A percentile compares a stretch with the other conserved stretches of the same genome.
These are phyloP conservation scores for Infundibulicybe gibba DNA, from an alignment of 768 basidiomycete species.

Conservation along the genomic window DNA sequence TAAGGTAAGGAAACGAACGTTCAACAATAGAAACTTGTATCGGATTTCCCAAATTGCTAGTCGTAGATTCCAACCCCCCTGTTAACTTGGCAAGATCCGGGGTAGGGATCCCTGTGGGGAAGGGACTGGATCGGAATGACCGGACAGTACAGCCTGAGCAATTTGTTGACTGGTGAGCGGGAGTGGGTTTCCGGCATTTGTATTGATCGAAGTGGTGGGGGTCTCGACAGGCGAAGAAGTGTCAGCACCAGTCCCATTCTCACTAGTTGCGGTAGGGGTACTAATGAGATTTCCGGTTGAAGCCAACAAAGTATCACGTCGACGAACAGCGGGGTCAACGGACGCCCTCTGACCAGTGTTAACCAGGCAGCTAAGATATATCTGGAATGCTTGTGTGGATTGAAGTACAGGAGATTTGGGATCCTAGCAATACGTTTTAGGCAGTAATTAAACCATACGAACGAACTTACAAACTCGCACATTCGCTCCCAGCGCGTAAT, in stretches of 20 bases:
- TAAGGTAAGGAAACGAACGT: constrained; percentile 43
- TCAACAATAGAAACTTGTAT: constrained; percentile 82
- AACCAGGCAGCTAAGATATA: constrained; percentile 70
- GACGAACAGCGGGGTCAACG: constrained; percentile 62
- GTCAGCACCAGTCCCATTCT: constrained; percentile 11
- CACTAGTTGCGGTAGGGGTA: constrained; percentile 4
- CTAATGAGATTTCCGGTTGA: constrained; percentile 11
- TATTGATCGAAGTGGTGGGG: constrained; percentile 5
- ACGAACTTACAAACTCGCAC: constrained; percentile 71
- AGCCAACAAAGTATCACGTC: constrained; percentile 61
- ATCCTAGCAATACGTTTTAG: constrained; percentile 40
- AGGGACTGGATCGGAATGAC: constrained; percentile 17
- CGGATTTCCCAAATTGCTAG: constrained; percentile 48
- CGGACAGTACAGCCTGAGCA: constrained; percentile 45
- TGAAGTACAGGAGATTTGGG: constrained; percentile 64
- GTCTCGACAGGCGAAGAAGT: constrained; percentile 1
- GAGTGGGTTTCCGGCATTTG: constrained; percentile 6
- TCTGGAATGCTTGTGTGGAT: constrained; percentile 69
- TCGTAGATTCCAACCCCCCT: constrained; percentile 30
- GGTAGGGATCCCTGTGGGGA: constrained; percentile 17
- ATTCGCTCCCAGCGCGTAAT: constrained; percentile 81
- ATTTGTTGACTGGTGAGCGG: constrained; percentile 34
- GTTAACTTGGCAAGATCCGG: constrained; percentile 39
- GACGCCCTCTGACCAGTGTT: constrained; percentile 53
- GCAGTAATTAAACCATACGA: constrained; percentile 1